Evolutionary conservation across 148 eudicot genomes (phyloP).

Genomic region (Arctostaphylos glauca): DNA sequence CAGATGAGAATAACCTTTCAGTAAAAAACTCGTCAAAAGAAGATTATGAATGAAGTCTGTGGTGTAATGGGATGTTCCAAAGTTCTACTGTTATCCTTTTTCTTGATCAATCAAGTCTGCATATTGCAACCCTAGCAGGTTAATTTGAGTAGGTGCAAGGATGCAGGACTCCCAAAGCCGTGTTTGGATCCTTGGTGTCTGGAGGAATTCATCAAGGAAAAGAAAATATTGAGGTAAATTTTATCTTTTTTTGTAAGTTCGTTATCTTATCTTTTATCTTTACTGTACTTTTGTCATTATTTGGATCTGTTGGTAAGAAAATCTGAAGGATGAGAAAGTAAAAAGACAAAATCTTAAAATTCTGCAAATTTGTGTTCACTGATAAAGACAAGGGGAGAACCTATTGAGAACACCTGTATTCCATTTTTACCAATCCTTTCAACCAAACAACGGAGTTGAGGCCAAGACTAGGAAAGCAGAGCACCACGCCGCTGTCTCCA

Average conservation of each 20-base stretch:
- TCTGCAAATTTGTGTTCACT: background rate
- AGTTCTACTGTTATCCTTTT: background rate
- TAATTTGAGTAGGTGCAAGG: background rate
- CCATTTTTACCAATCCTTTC: background rate
- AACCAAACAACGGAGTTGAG: background rate
- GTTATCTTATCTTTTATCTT: background rate
- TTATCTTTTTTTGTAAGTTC: background rate
- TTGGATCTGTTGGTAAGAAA: background rate
- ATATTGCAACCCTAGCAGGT: background rate
- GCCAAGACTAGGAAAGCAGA: slow-evolving; percentile 16
- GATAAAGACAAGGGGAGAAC: background rate
- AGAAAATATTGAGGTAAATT: background rate
- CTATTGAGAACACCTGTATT: background rate
- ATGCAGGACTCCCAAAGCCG: background rate
- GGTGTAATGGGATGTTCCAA: background rate
- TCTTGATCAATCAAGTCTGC: background rate
- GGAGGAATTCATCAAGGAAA: background rate
- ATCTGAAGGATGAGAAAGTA: background rate
- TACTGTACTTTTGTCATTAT: background rate
- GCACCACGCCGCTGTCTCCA: slow-evolving; percentile 16
- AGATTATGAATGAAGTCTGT: background rate
- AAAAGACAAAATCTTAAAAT: background rate
- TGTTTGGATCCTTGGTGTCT: background rate
- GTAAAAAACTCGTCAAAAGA: background rate
- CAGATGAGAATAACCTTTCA: background rate